Evolutionary conservation across 2,329 filamentous ascomycete genomes (phyloP).

Genomic region (Scortechinia acanthostroma): DNA sequence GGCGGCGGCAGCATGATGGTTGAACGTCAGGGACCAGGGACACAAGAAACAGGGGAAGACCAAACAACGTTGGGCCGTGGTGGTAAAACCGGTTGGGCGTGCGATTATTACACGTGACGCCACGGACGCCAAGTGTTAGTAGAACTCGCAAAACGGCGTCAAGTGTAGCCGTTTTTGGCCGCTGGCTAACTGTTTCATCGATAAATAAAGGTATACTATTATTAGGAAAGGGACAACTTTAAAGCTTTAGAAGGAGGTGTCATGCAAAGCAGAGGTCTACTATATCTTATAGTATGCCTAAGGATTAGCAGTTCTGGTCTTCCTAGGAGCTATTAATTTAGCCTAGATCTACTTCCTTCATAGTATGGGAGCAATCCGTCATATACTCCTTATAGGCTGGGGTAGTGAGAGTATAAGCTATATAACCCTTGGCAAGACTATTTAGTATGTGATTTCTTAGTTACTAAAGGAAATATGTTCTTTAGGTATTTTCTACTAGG

Average conservation of each 20-base stretch:
- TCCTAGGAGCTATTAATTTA: conserved; percentile 14
- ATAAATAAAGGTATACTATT: conserved; percentile 9
- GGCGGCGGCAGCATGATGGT: too few relatives aligned
- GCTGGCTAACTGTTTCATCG: not conserved
- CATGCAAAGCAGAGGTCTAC: conserved; percentile 14
- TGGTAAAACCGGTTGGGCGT: not conserved
- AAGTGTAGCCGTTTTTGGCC: not conserved
- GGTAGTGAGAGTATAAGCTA: conserved; percentile 8
- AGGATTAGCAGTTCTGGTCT: conserved; percentile 16
- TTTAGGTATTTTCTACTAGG: conserved; percentile 10
- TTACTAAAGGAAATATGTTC: conserved; percentile 5
- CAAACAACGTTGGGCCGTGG: not conserved
- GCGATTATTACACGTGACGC: not conserved
- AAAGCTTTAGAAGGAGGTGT: conserved; percentile 12
- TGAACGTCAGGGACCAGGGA: not conserved
- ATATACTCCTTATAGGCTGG: conserved; percentile 20
- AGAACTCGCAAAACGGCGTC: not conserved
- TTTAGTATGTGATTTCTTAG: not conserved
- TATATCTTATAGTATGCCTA: conserved; percentile 11
- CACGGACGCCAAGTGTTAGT: not conserved
- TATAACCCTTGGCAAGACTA: too few relatives aligned
- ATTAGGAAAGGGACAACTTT: conserved; percentile 20
- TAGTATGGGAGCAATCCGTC: conserved; percentile 13
- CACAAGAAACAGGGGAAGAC: not conserved
- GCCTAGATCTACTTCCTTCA: conserved; percentile 15